Percentiles rank a stretch among this genome's conserved stretches.
phyloP scores from a whole-genome alignment of 2,329 filamentous ascomycete genomes.

The Fusarium bactridioides region DNA sequence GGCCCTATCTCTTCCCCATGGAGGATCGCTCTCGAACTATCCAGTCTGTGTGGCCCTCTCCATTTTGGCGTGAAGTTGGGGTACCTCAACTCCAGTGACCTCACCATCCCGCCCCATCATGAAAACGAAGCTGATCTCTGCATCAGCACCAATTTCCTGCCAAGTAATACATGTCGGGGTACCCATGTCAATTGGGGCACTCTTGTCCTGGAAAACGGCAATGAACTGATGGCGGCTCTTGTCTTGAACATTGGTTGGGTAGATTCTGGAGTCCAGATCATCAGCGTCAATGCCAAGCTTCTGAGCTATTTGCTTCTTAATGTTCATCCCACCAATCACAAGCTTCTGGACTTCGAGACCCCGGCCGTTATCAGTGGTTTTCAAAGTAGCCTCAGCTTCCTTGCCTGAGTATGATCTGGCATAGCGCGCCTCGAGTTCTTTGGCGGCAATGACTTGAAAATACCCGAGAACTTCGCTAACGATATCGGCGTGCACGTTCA shows the following conservation, averaged over 20 bases:
- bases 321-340: constrained; percentile 12
- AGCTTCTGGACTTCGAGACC: constrained; percentile 40
- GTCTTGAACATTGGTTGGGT: constrained; percentile 43
- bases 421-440: constrained; percentile 21
- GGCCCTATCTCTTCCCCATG: neutral
- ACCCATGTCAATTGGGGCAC: constrained; percentile 41
- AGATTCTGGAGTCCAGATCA: constrained; percentile 43
- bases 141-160: constrained; percentile 30
- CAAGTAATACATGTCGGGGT: constrained; percentile 49
- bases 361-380: constrained; percentile 31
- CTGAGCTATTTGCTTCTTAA: constrained; percentile 26
- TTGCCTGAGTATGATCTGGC: neutral
- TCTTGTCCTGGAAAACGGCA: constrained; percentile 43
- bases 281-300: constrained; percentile 28
- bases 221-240: constrained; percentile 39
- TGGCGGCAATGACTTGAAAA: constrained; percentile 3
- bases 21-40: fast-evolving
- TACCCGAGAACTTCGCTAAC: constrained; percentile 36
- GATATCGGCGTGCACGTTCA: constrained; percentile 47
- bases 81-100: constrained; percentile 7
- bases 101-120: neutral
- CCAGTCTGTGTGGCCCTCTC: neutral
- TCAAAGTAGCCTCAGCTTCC: neutral
- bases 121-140: constrained; percentile 20
- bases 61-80: neutral